Base-by-base conservation (phyloP, 176 grass and related monocot species). In the Avena sativa region DNA sequence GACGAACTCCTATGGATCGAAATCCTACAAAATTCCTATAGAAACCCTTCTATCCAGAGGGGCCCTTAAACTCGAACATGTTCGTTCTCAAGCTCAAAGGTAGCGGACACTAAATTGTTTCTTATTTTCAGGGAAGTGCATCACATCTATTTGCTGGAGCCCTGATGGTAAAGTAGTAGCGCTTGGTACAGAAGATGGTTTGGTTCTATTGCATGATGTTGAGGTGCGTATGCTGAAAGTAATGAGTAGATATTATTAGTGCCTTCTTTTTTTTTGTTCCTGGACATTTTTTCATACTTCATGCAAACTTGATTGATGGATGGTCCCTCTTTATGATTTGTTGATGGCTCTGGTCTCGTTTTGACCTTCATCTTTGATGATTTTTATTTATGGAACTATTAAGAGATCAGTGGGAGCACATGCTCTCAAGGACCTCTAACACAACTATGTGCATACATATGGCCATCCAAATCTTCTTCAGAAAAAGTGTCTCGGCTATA, bases 91-190 rank as follows among this genome's bases (percentile, higher is more conserved):
- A 47, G 49, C 75, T 65, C 12, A 10, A 74, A 66, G 65, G 75
- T 46, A 74, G 32, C 2, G 2, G 43, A 3, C 32, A 89, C 66
- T 91, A 70, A 89, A 79, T n/a, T 49, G 43, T 52, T 89, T 73
- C 23, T 76, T 71, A 77, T 67, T 50, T 76, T 30, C 78, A 96
- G 93, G 93, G 20, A 95, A 98, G 80, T 88, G 71, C 86, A 92
- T 98, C 20, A 93, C 96, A 85, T 92, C 92, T 69, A 88, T 98
- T 90, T 98, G 93, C 83, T 98, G 96, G 96, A 95, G 93, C 70
- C 93, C 96, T 44, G 96, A 94, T 91, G 93, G 96, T 81, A 98
- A 95, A 96, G 89, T 91, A 51, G 86, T 98, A 86, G 93, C 90
- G 8, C 85, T 98, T 87, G 96, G 96, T 51, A 91, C 93, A 72